phyloP scores from a whole-genome alignment of 2,329 filamentous ascomycete genomes.

The Talaromyces rugulosus region DNA sequence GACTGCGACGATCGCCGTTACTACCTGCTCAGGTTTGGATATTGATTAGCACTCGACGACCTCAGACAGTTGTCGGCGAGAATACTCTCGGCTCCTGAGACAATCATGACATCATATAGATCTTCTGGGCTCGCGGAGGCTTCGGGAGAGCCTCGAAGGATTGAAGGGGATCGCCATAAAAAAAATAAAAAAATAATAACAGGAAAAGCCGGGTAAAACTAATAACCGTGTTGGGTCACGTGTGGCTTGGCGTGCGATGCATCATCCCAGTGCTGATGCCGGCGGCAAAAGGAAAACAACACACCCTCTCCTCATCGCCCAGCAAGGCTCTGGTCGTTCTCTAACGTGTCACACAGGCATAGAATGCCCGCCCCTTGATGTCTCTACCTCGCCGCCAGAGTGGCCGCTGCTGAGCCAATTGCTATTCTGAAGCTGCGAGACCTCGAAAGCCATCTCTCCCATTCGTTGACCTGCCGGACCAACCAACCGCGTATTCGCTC shows the following conservation, averaged over 20 bases:
- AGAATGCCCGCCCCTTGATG: constrained; percentile 4
- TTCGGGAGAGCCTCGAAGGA: neutral
- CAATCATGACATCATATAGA: neutral
- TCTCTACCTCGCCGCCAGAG: neutral
- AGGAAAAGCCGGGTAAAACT: no score
- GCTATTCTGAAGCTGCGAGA: constrained; percentile 1
- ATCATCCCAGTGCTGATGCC: neutral
- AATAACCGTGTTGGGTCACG: neutral
- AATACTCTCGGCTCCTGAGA: neutral
- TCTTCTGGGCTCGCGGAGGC: neutral
- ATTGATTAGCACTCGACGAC: neutral
- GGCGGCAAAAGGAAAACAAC: neutral
- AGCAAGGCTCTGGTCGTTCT: neutral
- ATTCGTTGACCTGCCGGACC: constrained; percentile 6
- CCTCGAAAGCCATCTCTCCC: constrained; percentile 10
- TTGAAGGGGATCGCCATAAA: neutral
- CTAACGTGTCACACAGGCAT: constrained; percentile 8
- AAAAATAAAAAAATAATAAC: neutral
- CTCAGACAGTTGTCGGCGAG: neutral
- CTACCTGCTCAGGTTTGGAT: neutral
- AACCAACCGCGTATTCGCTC: constrained; percentile 6
- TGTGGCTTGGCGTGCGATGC: neutral
- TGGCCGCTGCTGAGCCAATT: constrained; percentile 1
- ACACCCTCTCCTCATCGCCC: neutral
- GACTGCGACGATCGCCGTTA: neutral